phyloP scores from a whole-genome alignment of 192 early-diverging fungal genomes.

The Backusella psychrophila region DNA sequence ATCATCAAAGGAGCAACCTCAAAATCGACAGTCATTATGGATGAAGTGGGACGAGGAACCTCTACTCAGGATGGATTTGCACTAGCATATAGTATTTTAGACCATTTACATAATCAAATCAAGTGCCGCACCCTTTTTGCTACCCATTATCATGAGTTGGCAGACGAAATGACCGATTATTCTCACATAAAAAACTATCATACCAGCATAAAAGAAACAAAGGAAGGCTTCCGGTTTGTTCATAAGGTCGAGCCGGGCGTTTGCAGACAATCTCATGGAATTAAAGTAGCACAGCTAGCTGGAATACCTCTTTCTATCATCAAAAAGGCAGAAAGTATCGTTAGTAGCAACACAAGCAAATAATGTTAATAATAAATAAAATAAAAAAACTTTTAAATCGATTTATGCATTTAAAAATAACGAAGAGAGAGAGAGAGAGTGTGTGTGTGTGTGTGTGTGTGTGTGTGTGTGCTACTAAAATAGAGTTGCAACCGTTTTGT shows the following conservation, averaged over 20 bases:
- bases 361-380: background rate
- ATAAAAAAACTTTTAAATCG: background rate
- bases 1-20: constrained; percentile 74
- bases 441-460: background rate
- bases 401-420: background rate
- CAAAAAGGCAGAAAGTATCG: background rate
- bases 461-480: background rate
- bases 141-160: constrained; percentile 79
- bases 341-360: background rate
- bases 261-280: constrained; percentile 28
- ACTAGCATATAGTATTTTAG: constrained; percentile 68
- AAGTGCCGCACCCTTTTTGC: constrained; percentile 73
- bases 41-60: constrained; percentile 85
- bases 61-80: constrained; percentile 70
- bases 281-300: constrained; percentile 31
- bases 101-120: constrained; percentile 54
- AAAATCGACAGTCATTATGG: constrained; percentile 78
- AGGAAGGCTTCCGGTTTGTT: constrained; percentile 21
- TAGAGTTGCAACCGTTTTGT: background rate
- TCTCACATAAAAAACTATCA: constrained; percentile 10
- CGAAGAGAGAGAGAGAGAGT: too few relatives aligned
- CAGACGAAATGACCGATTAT: constrained; percentile 29
- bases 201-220: constrained; percentile 20
- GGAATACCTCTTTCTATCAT: background rate
- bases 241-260: constrained; percentile 25